These are phyloP conservation scores for Kingdonia uniflora DNA, from an alignment of 164 flowering plant species.

Conservation along the genomic window DNA sequence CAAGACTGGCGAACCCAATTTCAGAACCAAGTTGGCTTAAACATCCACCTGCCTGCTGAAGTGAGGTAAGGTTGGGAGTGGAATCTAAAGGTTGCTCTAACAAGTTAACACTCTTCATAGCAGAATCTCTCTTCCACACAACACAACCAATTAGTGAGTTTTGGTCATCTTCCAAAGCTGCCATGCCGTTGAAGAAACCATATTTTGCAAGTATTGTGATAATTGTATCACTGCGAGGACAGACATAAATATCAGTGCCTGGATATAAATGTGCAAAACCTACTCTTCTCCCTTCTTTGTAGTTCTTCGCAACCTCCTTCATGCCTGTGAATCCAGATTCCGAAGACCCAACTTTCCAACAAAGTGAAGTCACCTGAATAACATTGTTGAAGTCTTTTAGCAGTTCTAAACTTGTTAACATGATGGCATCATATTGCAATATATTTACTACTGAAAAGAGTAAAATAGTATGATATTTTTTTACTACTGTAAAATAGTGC, in stretches of 20 bases:
- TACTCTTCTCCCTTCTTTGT: constrained; percentile 32
- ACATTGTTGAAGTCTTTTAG: constrained; percentile 5
- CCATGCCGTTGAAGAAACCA: constrained; percentile 57
- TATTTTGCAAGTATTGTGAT: constrained; percentile 48
- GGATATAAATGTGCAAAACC: constrained; percentile 37
- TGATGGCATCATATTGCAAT: background rate
- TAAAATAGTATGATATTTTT: too few species aligned
- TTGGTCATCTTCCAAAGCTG: constrained; percentile 32
- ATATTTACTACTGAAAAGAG: too few species aligned
- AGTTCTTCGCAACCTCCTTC: constrained; percentile 47
- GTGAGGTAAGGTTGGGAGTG: constrained; percentile 9
- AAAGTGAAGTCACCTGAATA: constrained; percentile 47
- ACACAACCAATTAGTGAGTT: constrained; percentile 47
- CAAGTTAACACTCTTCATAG: constrained; percentile 6
- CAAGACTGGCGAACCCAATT: constrained; percentile 1
- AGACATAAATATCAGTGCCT: constrained; percentile 41
- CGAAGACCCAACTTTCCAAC: constrained; percentile 48
- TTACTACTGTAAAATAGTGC: too few species aligned
- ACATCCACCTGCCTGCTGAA: constrained; percentile 7
- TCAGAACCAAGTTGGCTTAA: constrained; percentile 8
- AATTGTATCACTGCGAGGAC: constrained; percentile 44
- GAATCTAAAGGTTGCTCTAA: constrained; percentile 14
- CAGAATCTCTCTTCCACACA: constrained; percentile 44
- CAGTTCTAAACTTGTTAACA: background rate
- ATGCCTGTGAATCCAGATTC: constrained; percentile 32